Percentiles rank a stretch among this genome's conserved stretches.
phyloP scores from a whole-genome alignment of 345 rosid species.

The Pelargonium nanum region DNA sequence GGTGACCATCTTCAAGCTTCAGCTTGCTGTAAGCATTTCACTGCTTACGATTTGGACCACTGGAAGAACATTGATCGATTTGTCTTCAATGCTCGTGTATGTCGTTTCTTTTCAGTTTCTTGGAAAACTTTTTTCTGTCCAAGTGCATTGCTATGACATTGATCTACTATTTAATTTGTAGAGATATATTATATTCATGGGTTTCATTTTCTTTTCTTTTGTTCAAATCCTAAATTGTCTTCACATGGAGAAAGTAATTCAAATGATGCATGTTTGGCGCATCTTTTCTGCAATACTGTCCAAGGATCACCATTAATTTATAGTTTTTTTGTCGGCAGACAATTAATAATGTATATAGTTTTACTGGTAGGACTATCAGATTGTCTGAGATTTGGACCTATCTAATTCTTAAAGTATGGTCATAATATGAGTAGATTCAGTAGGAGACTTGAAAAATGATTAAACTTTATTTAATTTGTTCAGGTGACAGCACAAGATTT shows the following conservation, averaged over 20 bases:
- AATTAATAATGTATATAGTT: no score
- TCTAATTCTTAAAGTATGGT: no score
- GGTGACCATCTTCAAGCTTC: slow-evolving; percentile 46
- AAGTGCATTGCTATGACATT: no score
- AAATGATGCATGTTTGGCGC: no score
- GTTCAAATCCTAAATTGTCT: background rate
- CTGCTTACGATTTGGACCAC: slow-evolving; percentile 81
- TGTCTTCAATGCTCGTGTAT: slow-evolving; percentile 68
- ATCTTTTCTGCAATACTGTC: background rate
- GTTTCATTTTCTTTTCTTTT: background rate
- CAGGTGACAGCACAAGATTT: slow-evolving; percentile 82
- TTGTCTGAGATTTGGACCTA: no score
- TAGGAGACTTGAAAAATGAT: background rate
- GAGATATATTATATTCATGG: no score
- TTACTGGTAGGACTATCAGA: no score
- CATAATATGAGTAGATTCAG: no score
- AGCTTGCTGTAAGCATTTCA: slow-evolving; percentile 82
- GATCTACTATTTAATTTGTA: no score
- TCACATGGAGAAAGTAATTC: no score
- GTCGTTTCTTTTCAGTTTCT: background rate
- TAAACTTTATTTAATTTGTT: slow-evolving; percentile 5
- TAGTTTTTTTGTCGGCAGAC: background rate
- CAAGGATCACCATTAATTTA: background rate
- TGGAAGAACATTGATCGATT: slow-evolving; percentile 70
- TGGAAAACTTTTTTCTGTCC: background rate